Evolutionary conservation across 441 rosid species (phyloP).

Genomic region (Jatropha multifida): DNA sequence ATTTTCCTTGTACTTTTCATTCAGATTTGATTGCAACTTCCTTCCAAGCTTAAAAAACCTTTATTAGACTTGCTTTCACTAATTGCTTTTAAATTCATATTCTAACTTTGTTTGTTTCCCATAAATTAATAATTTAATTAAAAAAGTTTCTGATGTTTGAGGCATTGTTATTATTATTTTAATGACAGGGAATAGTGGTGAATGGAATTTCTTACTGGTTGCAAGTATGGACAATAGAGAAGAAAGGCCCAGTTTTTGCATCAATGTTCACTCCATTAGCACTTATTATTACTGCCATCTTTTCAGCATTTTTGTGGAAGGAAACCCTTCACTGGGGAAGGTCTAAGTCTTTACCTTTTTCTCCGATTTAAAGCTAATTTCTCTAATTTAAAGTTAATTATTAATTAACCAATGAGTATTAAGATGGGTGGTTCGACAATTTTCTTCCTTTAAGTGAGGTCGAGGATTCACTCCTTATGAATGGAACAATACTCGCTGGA

Average conservation of each 20-base stretch:
- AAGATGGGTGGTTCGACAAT: too few species aligned
- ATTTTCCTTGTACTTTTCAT: not conserved
- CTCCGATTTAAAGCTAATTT: not conserved
- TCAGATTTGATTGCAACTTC: not conserved
- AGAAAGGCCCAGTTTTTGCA: slow-evolving; percentile 74
- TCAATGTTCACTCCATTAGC: slow-evolving; percentile 81
- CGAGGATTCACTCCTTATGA: too few species aligned
- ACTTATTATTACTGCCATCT: slow-evolving; percentile 58
- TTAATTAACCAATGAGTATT: too few species aligned
- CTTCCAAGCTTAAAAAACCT: not conserved
- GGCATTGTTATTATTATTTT: not conserved
- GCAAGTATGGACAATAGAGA: slow-evolving; percentile 57
- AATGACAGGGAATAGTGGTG: slow-evolving; percentile 50
- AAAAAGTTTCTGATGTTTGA: too few species aligned
- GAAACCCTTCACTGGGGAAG: slow-evolving; percentile 73
- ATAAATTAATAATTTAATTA: too few species aligned
- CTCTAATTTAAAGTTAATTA: not conserved
- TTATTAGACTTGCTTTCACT: too few species aligned
- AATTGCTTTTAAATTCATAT: too few species aligned
- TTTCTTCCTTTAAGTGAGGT: too few species aligned
- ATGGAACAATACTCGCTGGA: too few species aligned
- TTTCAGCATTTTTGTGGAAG: slow-evolving; percentile 62
- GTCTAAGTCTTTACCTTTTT: slow-evolving; percentile 21
- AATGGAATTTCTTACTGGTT: slow-evolving; percentile 57
- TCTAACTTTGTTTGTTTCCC: too few species aligned